Base-by-base conservation (phyloP, 805 yeast genomes). In the Barnettozyma vustinii region DNA sequence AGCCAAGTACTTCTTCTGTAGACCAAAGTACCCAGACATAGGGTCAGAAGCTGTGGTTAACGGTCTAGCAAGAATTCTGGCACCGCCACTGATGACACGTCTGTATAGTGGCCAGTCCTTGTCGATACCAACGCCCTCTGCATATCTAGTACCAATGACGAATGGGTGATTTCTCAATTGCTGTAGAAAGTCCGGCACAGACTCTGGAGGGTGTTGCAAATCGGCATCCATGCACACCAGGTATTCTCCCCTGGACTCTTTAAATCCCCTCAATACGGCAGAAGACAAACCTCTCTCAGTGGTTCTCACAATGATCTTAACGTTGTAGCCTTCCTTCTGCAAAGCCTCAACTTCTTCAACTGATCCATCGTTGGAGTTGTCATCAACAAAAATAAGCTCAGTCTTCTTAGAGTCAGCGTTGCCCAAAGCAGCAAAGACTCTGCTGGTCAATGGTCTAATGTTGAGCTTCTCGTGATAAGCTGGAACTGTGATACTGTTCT, bases 201-300 rank as follows among this genome's bases (percentile, higher is more conserved):
- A 64, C 57, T 75, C 80, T 30, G 80, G 80, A 40, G 79, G 80
- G 56, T 75, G 79, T 60, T 75, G 77, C 47, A 75, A 64, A 59
- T 75, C 80, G 21, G 80, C 80, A 59, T 75, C 80, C 79, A 75
- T 75, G 56, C 80, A 75, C 37, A 75, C 65, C 48, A 75, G 54
- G 53, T 73, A 72, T 44, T 72, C 70, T 55, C 80, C 80, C 47
- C 71, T 61, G 26, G 76, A 71, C 45, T 72, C 78, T 41, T 63
- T 55, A 58, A 75, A 75, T 15, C 80, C 80, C 55, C 67, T 68
- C 55, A 75, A 55, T 10, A 75, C 80, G 27, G 80, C 80, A 41
- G 77, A 72, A 20, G 76, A 71, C 27, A 75, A 60, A 19, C 80
- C 80, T 56, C 79, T 69, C 57, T 75, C 80, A 4, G 64, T 68